Evolutionary conservation across 2,329 filamentous ascomycete genomes (phyloP), one percentile per base, ranked within the genome.

Genomic region (Colletotrichum brevisporum): DNA sequence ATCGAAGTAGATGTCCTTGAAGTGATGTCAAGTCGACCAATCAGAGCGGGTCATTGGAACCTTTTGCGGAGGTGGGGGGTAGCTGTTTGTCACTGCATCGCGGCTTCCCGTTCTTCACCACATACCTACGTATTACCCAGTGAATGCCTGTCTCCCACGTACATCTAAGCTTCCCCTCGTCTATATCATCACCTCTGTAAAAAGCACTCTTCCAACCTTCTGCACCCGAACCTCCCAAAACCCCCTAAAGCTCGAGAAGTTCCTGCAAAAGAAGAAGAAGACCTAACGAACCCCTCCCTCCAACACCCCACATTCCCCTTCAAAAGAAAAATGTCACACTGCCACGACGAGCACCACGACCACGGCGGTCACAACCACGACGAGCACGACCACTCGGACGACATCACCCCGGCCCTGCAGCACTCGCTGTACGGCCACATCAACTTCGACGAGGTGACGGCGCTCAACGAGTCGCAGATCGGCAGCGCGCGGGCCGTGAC

Each of bases 381-480:
- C 74, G 88, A 84, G 50, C 94, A 98, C 79, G 94, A 97, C 80
- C 95, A 98, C 82, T 91, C 89, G 54, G 93, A 98, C 83, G 95
- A 98, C 83, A 89, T 97, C 75, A 95, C 93, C 2, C 96, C 96
- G 0, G 95, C 95, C 1, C 86, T 98, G 16, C 95, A 98, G 81
- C 92, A 91, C 75, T 94, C 94, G 50, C 90, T 99, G 43, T 98
- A 98, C 84, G 90, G 93, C 72, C 92, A 97, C 78, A 94, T 99
- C 80, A 90, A 95, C 79, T 98, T 98, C 82, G 91, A 94, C 81
- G 88, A 90, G 31, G 90, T 99, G 71, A 89, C 85, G 45, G 96
- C 95, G 0, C 83, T 98, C 63, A 99, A 99, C 79, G 96, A 98
- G 82, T 85, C 89, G 12, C 79, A 82, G 15, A 83, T 89, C 8